Conservation (phyloP, 2,329 filamentous ascomycete genomes). For the Cordyceps tenuipes region DNA sequence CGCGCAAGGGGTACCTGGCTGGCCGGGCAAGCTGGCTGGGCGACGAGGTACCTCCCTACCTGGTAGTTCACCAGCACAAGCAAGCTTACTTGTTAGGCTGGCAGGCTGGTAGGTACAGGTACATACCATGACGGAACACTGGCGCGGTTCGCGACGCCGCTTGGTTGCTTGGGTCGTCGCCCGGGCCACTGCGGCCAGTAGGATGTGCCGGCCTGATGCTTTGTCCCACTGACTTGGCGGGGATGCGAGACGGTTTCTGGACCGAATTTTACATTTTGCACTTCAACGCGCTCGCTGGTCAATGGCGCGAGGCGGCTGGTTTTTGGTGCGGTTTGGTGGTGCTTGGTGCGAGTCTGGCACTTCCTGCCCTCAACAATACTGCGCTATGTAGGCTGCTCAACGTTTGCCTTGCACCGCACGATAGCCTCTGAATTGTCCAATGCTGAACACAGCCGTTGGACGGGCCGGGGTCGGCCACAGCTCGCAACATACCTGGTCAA, state of each 20-base stretch:
- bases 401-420: not conserved
- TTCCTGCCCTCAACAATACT: too few species aligned
- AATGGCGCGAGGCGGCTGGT: not conserved
- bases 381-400: too few species aligned
- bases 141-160: constrained; percentile 22
- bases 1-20: not conserved
- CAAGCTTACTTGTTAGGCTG: too few species aligned
- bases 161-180: constrained; percentile 23
- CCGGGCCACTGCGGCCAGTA: constrained; percentile 20
- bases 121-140: constrained; percentile 13
- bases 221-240: constrained; percentile 20
- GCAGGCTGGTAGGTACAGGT: not conserved
- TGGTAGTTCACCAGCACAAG: too few species aligned
- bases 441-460: not conserved
- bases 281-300: not conserved
- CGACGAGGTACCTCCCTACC: not conserved
- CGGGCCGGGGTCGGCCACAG: not conserved
- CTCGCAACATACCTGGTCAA: constrained; percentile 2
- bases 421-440: not conserved
- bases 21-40: not conserved
- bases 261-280: constrained; percentile 2
- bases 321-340: too few species aligned
- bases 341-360: too few species aligned
- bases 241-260: constrained; percentile 9
- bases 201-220: constrained; percentile 13